Evolutionary conservation across 192 early-diverging fungal genomes (phyloP), one percentile per base, ranked within the genome.

Genomic region (Coemansia sp.): DNA sequence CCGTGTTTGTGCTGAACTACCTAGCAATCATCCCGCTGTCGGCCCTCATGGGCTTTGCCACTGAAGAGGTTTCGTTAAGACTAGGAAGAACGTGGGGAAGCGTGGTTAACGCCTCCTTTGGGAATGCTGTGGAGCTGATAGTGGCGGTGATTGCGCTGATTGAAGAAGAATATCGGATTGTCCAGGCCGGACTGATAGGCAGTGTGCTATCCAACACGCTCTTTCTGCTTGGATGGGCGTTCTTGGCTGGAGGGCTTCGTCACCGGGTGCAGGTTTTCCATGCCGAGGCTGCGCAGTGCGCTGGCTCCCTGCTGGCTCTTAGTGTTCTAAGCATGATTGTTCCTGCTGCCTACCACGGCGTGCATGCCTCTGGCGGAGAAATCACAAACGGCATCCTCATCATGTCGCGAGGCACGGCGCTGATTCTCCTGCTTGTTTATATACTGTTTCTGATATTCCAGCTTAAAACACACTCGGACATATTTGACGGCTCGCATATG

Each of bases 201-300:
- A 93, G 93, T 22, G 94, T 98, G 66, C 83, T 98, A 16, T 93
- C 91, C 65, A 98, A 98, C 73, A 77, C 96, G 75, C 78, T 98
- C 41, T 84, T 98, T 61, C 89, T 97, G 1, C 84, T 95, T 6
- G 96, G 96, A 15, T 88, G 89, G 22, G 92, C 90, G 47, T 98
- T 98, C 71, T 60, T 96, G 16, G 71, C 81, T n/a, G 96, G 95
- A 48, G 96, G 96, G 8, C 36, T 88, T 18, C 81, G 86, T 32
- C 88, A 88, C 60, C 75, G 80, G 10, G 80, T 85, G 55, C 91
- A 92, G 74, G 55, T 71, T 10, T 92, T 91, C 73, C 89, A 91
- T 59, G 69, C 80, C 1, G 90, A 88, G 57, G 90, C 88, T 37
- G 90, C 91, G 16, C 87, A 91, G 72, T 91, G 90, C 10, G 88